phyloP scores from a whole-genome alignment of 225 moss, liverwort and hornwort genomes.

The Marchantia paleacea region DNA sequence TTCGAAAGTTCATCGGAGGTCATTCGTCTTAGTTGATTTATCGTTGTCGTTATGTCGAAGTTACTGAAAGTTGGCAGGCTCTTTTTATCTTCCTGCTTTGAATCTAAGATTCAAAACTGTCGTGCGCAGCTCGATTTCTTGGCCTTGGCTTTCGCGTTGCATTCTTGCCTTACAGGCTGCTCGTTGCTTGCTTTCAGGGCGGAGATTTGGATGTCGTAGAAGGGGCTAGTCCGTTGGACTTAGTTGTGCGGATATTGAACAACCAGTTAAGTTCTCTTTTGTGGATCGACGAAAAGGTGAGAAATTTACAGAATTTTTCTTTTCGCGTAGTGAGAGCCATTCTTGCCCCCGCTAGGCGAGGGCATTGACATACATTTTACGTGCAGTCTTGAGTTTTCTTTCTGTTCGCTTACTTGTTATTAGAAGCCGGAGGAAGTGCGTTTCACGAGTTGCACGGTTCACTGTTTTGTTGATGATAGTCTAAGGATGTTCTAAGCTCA shows the following conservation, averaged over 20 bases:
- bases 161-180: too few species aligned
- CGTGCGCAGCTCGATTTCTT: not conserved
- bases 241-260: slow-evolving; percentile 92
- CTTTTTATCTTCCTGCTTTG: not conserved
- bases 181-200: slow-evolving; percentile 42
- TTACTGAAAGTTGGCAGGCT: not conserved
- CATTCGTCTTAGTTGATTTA: not conserved
- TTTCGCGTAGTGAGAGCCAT: not conserved
- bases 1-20: too few species aligned
- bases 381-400: not conserved
- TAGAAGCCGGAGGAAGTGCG: not conserved
- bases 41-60: not conserved
- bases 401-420: not conserved
- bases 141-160: not conserved
- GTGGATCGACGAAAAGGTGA: slow-evolving; percentile 93
- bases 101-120: not conserved
- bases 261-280: slow-evolving; percentile 87
- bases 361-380: not conserved
- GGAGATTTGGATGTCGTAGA: slow-evolving; percentile 74
- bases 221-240: slow-evolving; percentile 88
- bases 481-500: not conserved
- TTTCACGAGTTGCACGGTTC: not conserved
- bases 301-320: not conserved
- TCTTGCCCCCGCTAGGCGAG: not conserved
- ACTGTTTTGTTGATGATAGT: not conserved